Conservation (phyloP, 805 yeast genomes). For the Suhomyces sp. region DNA sequence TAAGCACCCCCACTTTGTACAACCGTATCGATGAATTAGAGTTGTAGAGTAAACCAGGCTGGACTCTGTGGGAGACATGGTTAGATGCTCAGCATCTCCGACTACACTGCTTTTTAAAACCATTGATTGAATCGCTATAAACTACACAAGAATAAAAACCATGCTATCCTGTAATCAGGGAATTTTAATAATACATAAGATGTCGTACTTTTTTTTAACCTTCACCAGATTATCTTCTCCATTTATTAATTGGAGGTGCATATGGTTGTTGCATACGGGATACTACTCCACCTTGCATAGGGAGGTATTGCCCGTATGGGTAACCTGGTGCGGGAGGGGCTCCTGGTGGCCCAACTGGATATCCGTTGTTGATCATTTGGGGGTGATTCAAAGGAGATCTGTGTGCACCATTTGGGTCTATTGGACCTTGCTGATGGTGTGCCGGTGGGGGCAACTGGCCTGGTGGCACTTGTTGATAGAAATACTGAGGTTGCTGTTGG, state of each 20-base stretch:
- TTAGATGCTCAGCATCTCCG: no score
- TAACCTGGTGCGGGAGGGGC: conserved; percentile 33
- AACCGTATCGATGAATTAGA: no score
- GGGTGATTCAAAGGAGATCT: conserved; percentile 24
- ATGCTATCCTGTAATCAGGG: neutral
- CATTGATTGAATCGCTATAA: neutral
- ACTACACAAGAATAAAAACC: neutral
- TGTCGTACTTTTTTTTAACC: neutral
- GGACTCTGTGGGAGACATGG: no score
- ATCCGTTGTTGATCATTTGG: conserved; percentile 16
- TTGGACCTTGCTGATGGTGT: conserved; percentile 6
- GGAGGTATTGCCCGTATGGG: conserved; percentile 36
- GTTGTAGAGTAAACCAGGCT: no score
- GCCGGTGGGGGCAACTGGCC: conserved; percentile 9
- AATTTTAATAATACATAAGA: neutral
- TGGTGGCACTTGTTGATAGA: conserved; percentile 18
- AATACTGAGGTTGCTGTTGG: conserved; percentile 17
- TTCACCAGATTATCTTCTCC: conserved; percentile 19
- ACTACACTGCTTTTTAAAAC: neutral
- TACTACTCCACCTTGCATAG: conserved; percentile 31
- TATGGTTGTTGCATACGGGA: conserved; percentile 18
- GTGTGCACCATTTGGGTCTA: conserved; percentile 8
- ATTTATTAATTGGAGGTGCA: conserved; percentile 19
- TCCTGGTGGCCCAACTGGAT: conserved; percentile 14
- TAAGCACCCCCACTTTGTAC: no score